Evolutionary conservation across 495 filamentous ascomycete genomes (phyloP), one percentile per base, ranked within the genome.

Genomic region (Lichenothelia convexa): DNA sequence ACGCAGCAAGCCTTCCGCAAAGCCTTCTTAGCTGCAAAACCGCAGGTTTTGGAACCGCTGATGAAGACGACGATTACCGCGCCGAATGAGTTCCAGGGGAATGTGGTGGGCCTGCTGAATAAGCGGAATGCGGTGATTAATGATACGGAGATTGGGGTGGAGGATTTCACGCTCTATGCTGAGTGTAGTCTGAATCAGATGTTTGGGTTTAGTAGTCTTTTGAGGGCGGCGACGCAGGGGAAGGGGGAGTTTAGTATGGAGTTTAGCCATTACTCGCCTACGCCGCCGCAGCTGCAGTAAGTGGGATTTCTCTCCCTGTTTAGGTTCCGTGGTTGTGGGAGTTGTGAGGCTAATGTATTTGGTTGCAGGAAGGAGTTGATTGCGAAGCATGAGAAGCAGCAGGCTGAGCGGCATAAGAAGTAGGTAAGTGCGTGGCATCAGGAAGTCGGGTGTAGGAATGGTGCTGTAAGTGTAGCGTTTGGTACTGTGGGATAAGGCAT

Each of bases 191-290:
- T 99, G 55, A 89, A 93, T 51, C 71, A 73, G 47, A 95, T 99
- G 91, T 99, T 99, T 59, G 91, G 91, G 36, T 94, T 99, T 61
- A 81, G 73, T 40, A 75, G 69, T 24, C 76, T 91, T 58, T 61
- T 99, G 56, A 70, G 91, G 43, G 91, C 91, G 3, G 79, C 84
- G 17, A 94, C 87, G 7, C 91, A 99, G 63, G 91, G 89, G 36
- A 99, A 99, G 68, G 91, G 91, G 45, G 91, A 99, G 64, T 99
- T 93, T 49, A 77, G 68, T 43, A 99, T 99, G 91, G 91, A 99
- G 64, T 99, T 95, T 57, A 82, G 77, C 53, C 86, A 95, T 61
- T 95, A 99, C 54, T 72, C 75, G 38, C 66, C 80, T 36, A 80
- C 87, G 44, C 80, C 85, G 34, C 71, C 73, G 41, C 87, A 94